Base-by-base conservation (phyloP, 2,329 filamentous ascomycete species). In the Xylariales sp. region DNA sequence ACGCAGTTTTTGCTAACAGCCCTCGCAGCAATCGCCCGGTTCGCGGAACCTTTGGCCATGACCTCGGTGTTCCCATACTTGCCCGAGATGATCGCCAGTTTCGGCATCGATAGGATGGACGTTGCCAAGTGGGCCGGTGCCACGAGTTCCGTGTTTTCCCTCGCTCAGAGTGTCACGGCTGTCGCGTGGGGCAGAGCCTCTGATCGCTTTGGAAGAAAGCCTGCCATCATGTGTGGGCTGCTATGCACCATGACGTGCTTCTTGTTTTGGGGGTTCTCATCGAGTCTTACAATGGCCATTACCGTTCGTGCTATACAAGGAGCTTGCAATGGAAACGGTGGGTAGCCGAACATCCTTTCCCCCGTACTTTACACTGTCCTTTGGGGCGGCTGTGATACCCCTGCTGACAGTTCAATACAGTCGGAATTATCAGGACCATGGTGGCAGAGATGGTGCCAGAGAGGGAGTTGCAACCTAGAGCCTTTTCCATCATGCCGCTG, bases 381-480 rank as follows among this genome's bases (percentile, higher is more conserved):
- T n/a, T n/a, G n/a, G n/a, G n/a, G n/a, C n/a, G n/a, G n/a, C n/a
- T n/a, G n/a, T n/a, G n/a, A n/a, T n/a, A n/a, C n/a, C n/a, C n/a
- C n/a, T n/a, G n/a, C n/a, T n/a, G n/a, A n/a, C n/a, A n/a, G n/a
- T n/a, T n/a, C n/a, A n/a, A n/a, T n/a, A n/a, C 23, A 81, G 83
- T 91, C n/a, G 86, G 93, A 2, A 96, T 96, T 44, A 83, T 96
- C 46, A 70, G 90, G 47, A 95, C 88, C 13, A 88, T 93, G 67
- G 89, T 96, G 3, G 91, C 91, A 0, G 91, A 96, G 60, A 81
- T 96, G 74, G 89, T 95, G 2, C 86, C 88, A 0, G 81, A 93
- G 59, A 88, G 77, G 57, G 85, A 89, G 54, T 70, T 95, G 6
- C 91, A 96, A 55, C 90, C 91, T 0, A 72, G 81, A 37, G 93